phyloP scores from a whole-genome alignment of 2,329 filamentous ascomycete species.

The Fusarium chuoi region DNA sequence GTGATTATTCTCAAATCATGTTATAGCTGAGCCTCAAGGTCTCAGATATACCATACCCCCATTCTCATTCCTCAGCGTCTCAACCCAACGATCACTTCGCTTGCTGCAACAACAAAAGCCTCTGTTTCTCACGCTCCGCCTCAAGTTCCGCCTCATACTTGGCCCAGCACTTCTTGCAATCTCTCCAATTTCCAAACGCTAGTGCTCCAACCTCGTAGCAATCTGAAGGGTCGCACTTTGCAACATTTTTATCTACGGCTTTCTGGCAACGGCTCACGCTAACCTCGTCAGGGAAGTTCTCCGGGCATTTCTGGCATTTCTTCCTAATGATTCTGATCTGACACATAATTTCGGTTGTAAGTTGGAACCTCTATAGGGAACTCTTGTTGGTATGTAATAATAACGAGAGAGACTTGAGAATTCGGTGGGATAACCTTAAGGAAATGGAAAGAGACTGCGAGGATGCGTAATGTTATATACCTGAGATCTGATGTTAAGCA shows the following conservation, averaged over 20 bases:
- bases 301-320: background rate
- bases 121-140: background rate
- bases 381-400: background rate
- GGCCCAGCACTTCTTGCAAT: background rate
- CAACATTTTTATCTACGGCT: background rate
- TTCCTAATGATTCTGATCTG: background rate
- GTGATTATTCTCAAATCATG: background rate
- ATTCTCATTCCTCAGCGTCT: too few relatives aligned
- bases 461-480: background rate
- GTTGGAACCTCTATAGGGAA: accelerated
- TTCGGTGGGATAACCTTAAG: accelerated
- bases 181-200: background rate
- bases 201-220: background rate
- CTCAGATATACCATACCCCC: too few relatives aligned
- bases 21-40: too few relatives aligned
- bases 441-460: background rate
- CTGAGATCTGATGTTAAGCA: background rate
- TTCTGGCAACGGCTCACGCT: background rate
- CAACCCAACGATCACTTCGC: background rate
- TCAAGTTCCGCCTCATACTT: background rate
- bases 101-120: background rate
- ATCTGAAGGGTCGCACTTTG: background rate
- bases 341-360: background rate
- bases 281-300: background rate
- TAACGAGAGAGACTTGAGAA: background rate